Percentiles rank a stretch among this genome's conserved stretches.
These are phyloP conservation scores for Fusarium guadeloupense DNA, from an alignment of 2,329 filamentous ascomycete species.

Conservation along the genomic window DNA sequence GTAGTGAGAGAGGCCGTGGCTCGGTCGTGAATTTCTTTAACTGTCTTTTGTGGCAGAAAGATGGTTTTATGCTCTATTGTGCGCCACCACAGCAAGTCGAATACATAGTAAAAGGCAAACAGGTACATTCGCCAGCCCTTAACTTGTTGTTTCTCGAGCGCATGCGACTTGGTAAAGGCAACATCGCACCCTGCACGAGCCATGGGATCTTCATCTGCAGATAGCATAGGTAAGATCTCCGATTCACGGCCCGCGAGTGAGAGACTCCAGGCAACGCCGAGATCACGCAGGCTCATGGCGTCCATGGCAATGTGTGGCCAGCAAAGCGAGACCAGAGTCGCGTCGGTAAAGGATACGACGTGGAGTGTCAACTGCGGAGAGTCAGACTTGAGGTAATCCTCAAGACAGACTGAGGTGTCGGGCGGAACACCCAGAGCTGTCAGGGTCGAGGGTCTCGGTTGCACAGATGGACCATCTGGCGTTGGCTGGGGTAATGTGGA, in stretches of 20 bases:
- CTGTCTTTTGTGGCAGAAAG: neutral
- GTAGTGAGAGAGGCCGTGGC: neutral
- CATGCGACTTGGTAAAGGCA: neutral
- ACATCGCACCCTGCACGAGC: constrained; percentile 2
- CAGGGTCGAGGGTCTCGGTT: neutral
- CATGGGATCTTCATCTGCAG: constrained; percentile 8
- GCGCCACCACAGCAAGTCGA: constrained; percentile 1
- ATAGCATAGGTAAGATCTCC: neutral
- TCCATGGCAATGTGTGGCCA: constrained; percentile 17
- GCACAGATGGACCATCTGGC: neutral
- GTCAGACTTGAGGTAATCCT: constrained; percentile 12
- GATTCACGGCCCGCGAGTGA: neutral
- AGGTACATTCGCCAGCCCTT: neutral
- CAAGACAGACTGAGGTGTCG: neutral
- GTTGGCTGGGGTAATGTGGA: constrained; percentile 47
- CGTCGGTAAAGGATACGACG: constrained; percentile 13
- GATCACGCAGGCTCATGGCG: constrained; percentile 1
- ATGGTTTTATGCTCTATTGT: constrained; percentile 1
- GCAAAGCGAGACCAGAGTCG: constrained; percentile 18
- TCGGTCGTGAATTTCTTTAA: neutral
- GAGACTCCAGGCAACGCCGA: constrained; percentile 16
- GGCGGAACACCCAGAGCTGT: neutral
- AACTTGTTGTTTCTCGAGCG: neutral
- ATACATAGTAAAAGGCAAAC: neutral
- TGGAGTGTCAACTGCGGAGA: constrained; percentile 15